A percentile compares a stretch with the other conserved stretches of the same genome.
Conservation (phyloP, 2,329 filamentous ascomycete genomes). For the Hypoxylon sp. region DNA sequence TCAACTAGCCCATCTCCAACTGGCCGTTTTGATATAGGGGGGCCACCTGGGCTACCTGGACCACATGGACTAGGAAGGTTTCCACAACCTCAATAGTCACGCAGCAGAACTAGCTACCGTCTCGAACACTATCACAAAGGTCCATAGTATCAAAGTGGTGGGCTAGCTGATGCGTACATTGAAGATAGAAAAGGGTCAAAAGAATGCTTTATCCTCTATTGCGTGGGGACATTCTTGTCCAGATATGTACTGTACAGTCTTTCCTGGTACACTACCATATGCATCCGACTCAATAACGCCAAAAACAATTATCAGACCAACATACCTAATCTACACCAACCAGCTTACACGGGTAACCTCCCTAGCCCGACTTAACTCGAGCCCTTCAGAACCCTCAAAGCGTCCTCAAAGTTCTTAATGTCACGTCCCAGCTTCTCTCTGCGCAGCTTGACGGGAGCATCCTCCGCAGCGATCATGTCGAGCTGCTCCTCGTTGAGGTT, state of each 20-base stretch:
- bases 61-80: too few species aligned
- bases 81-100: too few species aligned
- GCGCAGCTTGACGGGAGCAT: constrained; percentile 57
- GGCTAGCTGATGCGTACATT: too few species aligned
- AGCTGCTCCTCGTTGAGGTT: constrained; percentile 65
- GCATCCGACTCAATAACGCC: background rate
- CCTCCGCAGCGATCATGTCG: constrained; percentile 71
- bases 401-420: constrained; percentile 61
- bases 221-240: background rate
- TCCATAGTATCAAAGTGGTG: too few species aligned
- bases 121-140: too few species aligned
- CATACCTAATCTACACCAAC: background rate
- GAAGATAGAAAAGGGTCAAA: too few species aligned
- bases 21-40: background rate
- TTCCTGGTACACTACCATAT: background rate
- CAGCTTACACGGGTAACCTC: background rate
- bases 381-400: constrained; percentile 51
- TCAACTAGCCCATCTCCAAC: background rate
- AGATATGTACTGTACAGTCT: background rate
- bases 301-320: background rate
- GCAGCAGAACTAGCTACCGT: background rate
- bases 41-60: background rate
- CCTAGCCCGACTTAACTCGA: constrained; percentile 29
- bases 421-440: constrained; percentile 63
- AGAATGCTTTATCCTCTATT: background rate